Evolutionary conservation across 108 stramenopile genomes (phyloP).

Genomic region (Nitzschia inconspicua): DNA sequence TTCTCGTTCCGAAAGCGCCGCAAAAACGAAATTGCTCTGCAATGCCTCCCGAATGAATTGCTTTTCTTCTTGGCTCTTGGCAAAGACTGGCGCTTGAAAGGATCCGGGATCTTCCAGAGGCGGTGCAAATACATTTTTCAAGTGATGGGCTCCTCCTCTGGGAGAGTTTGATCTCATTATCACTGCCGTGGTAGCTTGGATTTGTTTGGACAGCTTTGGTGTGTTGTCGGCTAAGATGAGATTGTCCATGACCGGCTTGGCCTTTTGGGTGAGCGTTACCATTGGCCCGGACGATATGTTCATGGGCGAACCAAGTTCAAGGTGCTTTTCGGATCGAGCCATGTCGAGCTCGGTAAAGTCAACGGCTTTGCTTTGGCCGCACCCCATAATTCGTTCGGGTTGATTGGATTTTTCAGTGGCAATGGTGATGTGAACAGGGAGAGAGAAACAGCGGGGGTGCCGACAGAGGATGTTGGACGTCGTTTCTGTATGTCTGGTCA

Average conservation of each 20-base stretch:
- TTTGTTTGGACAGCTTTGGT: slow-evolving; percentile 19
- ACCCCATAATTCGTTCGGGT: slow-evolving; percentile 2
- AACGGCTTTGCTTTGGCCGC: slow-evolving; percentile 3
- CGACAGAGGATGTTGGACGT: background rate
- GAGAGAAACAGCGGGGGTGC: background rate
- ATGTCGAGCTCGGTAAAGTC: slow-evolving; percentile 17
- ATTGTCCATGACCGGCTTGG: slow-evolving; percentile 16
- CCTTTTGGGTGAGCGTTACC: slow-evolving; percentile 6
- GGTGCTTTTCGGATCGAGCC: background rate
- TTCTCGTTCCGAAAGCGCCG: slow-evolving; percentile 53
- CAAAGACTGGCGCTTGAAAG: slow-evolving; percentile 41
- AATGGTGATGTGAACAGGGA: background rate
- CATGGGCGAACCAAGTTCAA: background rate
- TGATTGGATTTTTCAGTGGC: background rate
- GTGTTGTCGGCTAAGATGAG: background rate
- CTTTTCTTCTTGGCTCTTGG: slow-evolving; percentile 54
- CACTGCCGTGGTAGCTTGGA: slow-evolving; percentile 13
- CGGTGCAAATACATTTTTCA: slow-evolving; percentile 48
- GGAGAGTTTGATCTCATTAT: background rate
- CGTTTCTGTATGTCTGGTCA: background rate
- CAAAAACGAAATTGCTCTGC: slow-evolving; percentile 67
- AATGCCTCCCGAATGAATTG: slow-evolving; percentile 64
- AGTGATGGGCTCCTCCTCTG: slow-evolving; percentile 19
- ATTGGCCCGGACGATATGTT: slow-evolving; percentile 3
- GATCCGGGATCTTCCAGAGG: slow-evolving; percentile 31